Conservation (phyloP, 208 protist genomes). For the Strigomonas culicis region DNA sequence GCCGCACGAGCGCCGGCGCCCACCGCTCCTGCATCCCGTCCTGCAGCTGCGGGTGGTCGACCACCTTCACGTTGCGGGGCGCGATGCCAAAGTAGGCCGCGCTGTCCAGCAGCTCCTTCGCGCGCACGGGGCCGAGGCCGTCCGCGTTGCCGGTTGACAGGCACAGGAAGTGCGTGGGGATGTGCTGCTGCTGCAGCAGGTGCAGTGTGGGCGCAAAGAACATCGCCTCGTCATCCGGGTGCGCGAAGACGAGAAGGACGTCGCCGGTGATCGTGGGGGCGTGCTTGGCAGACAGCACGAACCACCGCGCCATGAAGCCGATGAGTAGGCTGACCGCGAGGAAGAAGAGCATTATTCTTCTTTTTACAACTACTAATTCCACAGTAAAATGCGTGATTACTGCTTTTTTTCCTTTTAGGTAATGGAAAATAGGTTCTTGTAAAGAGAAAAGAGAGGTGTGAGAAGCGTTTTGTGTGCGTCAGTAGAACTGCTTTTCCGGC, state of each 20-base stretch:
- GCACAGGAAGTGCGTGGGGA: conserved; percentile 88
- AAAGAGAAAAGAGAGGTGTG: background rate
- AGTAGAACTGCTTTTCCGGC: too few relatives aligned
- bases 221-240: conserved; percentile 93
- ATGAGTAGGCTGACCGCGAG: background rate
- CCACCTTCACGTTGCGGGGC: conserved; percentile 37
- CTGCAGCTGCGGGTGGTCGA: conserved; percentile 80
- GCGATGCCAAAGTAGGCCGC: conserved; percentile 69
- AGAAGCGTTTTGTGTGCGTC: too few relatives aligned
- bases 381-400: background rate
- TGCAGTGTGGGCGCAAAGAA: conserved; percentile 84
- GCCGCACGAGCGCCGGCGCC: conserved; percentile 39
- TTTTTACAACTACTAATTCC: background rate
- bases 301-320: conserved; percentile 46
- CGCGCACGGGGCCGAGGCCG: conserved; percentile 71
- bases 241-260: conserved; percentile 88
- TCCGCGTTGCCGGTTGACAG: conserved; percentile 90
- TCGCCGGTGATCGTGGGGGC: conserved; percentile 50
- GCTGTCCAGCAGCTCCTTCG: conserved; percentile 87
- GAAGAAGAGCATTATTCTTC: too few relatives aligned
- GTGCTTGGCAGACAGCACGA: conserved; percentile 18
- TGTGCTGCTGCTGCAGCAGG: conserved; percentile 26
- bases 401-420: too few relatives aligned
- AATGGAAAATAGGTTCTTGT: background rate
- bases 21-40: conserved; percentile 87